Evolutionary conservation across 768 basidiomycete species (phyloP), one percentile per base, ranked within the genome.

Genomic region (Mycena indigotica): DNA sequence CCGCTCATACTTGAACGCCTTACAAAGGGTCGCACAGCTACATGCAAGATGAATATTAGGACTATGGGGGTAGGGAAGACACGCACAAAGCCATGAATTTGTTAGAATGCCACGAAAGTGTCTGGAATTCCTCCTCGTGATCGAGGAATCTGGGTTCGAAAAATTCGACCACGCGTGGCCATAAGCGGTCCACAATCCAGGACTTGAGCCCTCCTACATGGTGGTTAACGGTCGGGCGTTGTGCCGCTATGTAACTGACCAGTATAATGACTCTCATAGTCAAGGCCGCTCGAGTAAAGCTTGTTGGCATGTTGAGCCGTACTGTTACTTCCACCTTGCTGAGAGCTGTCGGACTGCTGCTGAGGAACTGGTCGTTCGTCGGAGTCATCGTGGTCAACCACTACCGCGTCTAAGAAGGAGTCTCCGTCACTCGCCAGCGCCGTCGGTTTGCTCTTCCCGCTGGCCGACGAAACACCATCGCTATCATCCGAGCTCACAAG

Each of bases 71-170:
- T 17, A 50, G 38, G 17, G 12, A 41, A 26, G 28, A 38, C 28
- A 46, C 32, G 15, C 21, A 65, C 61, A 60, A 63, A 17, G 67
- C 62, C 25, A 60, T 44, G 21, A 55, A 51, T 40, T 69, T 69
- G 57, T 25, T 60, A 0, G 62, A 58, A 57, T 67, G 64, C 67
- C 67, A 69, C 38, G 19, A 49, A 54, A 62, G 63, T 21, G 46
- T 66, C 50, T 65, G 66, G 52, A 46, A 69, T 28, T 69, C 67
- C 28, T 48, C 48, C 51, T 69, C 67, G 5, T 55, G 55, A 19
- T 57, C 61, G 2, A 50, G 40, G 19, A 65, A 39, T 17, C 50
- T 29, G 23, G 64, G 60, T 53, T 61, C 66, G 41, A 62, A 65
- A 28, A 67, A 67, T 8, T 51, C 55, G 46, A 58, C 65, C 12